Conservation (phyloP, 257 asterid species). For the Fraxinus anomala region DNA sequence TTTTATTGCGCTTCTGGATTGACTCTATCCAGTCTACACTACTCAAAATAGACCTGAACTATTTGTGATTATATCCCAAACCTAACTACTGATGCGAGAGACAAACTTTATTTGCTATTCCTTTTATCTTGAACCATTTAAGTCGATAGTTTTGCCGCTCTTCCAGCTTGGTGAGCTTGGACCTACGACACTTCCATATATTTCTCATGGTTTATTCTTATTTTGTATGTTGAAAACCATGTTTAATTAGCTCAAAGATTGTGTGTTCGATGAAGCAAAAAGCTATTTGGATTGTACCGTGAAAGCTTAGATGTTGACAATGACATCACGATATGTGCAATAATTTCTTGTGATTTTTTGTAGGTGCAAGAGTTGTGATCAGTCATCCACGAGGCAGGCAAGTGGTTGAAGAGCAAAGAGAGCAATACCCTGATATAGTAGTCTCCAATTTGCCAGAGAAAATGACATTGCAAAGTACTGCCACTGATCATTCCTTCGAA, state of each 20-base stretch:
- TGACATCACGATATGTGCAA: background rate
- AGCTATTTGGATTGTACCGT: background rate
- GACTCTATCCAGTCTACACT: background rate
- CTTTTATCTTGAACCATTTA: background rate
- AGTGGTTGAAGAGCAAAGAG: slow-evolving; percentile 55
- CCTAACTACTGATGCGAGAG: background rate
- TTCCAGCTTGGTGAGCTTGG: background rate
- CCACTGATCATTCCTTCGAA: slow-evolving; percentile 52
- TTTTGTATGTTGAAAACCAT: background rate
- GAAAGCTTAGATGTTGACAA: background rate
- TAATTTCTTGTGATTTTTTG: background rate
- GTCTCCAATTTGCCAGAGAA: slow-evolving; percentile 65
- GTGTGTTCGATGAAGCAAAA: background rate
- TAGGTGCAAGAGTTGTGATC: slow-evolving; percentile 65
- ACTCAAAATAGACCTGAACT: background rate
- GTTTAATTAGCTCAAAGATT: background rate
- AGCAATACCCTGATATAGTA: slow-evolving; percentile 60
- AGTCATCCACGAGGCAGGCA: slow-evolving; percentile 79
- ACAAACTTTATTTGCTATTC: background rate
- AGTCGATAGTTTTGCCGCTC: background rate
- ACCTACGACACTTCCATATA: background rate
- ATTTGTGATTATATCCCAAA: background rate
- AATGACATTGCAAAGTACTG: slow-evolving; percentile 37
- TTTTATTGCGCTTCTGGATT: background rate
- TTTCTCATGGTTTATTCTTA: background rate